Base-by-base conservation (phyloP, 495 filamentous ascomycete genomes). In the Penicillium bialowiezense region DNA sequence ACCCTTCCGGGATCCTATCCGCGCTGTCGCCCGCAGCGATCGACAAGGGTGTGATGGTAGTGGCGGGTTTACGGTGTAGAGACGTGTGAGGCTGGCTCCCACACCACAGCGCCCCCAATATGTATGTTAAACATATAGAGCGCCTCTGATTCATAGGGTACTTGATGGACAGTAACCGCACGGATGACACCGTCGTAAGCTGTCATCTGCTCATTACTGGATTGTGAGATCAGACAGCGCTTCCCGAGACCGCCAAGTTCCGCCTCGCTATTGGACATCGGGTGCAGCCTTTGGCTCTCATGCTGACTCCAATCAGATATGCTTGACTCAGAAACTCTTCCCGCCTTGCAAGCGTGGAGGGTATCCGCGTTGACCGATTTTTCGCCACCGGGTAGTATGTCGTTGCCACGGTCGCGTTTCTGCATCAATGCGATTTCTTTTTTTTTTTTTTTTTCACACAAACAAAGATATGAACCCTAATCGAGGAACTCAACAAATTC, bases 1-100 rank as follows among this genome's bases (percentile, higher is more conserved):
- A 8, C 21, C 26, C 28, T 38, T 15, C 37, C 38, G 56, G 48
- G 36, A 31, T 18, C 18, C 28, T 37, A 33, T 56, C 56, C 52
- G 56, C 41, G 34, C 23, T 49, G 24, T 24, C 26, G 43, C 18
- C 18, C 36, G 55, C 44, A 50, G 42, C 39, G 52, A 59, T 50
- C 47, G 32, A 29, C 54, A 18, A 20, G 31, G 34, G 8, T 48
- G 45, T 32, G 45, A 40, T 40, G 45, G n/a, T 17, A 23, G 45
- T 40, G 45, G 44, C 34, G 17, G 45, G 45, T 48, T 32, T 18
- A 40, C 45, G 45, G 45, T 48, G 45, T 39, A 38, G 7, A 38
- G 45, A 48, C 24, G 45, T 48, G 45, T 17, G 35, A 37, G 45
- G 18, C 34, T 29, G 29, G 44, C 28, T 28, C 26, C n/a, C 31